phyloP scores from a whole-genome alignment of 2,329 filamentous ascomycete species.

The Niveomyces coronatus region DNA sequence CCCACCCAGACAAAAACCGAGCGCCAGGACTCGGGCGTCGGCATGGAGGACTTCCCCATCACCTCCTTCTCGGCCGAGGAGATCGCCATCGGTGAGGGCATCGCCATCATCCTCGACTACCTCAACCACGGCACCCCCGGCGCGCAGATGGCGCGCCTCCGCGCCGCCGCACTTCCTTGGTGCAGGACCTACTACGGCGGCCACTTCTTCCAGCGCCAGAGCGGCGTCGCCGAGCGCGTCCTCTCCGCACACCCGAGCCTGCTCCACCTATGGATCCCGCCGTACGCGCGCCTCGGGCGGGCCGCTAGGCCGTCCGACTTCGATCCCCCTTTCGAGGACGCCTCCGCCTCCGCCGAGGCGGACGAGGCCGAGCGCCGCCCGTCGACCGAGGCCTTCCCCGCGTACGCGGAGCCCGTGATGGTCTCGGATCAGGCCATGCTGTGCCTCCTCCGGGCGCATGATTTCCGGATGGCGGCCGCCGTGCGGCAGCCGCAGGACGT shows the following conservation, averaged over 20 bases:
- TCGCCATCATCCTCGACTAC: constrained; percentile 18
- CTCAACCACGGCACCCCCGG: constrained; percentile 16
- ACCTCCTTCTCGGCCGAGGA: not conserved
- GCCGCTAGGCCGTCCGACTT: not conserved
- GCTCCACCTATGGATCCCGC: not conserved
- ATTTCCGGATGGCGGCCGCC: not conserved
- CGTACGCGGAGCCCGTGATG: constrained; percentile 5
- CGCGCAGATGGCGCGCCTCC: constrained; percentile 1
- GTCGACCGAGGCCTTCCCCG: not conserved
- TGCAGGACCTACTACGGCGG: constrained; percentile 7
- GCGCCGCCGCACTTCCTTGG: constrained; percentile 4
- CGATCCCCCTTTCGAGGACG: not conserved
- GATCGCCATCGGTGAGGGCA: constrained; percentile 6
- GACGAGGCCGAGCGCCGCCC: not conserved
- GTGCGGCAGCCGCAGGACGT: not conserved
- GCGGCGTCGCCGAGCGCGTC: not conserved
- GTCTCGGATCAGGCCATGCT: not conserved
- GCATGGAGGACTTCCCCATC: not conserved
- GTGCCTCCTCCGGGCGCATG: not conserved
- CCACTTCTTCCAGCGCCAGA: constrained; percentile 4
- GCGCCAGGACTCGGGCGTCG: not conserved
- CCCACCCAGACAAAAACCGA: not conserved
- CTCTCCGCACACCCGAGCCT: constrained; percentile 3
- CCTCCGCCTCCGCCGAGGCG: not conserved
- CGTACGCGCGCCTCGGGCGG: not conserved